phyloP scores from a whole-genome alignment of 306 rosid genomes.

The Malus sylvestris region DNA sequence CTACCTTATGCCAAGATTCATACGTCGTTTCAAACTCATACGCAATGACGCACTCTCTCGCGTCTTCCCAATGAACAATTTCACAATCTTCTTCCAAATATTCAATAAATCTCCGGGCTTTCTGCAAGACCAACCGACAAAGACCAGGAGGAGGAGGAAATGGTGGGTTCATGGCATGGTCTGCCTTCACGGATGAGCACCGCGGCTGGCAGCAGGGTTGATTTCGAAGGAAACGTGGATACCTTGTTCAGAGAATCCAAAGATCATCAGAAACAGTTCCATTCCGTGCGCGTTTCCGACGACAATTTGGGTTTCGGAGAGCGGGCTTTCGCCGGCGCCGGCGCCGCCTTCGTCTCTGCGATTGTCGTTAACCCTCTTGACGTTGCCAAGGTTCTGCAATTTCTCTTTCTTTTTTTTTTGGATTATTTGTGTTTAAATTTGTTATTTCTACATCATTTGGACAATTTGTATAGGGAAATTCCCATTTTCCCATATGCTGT shows the following conservation, averaged over 20 bases:
- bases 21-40: background rate
- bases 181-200: constrained; percentile 42
- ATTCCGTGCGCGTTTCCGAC: constrained; percentile 23
- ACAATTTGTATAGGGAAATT: background rate
- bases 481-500: background rate
- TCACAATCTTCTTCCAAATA: background rate
- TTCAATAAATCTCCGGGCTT: background rate
- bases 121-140: background rate
- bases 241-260: constrained; percentile 10
- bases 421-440: background rate
- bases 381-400: constrained; percentile 60
- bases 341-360: constrained; percentile 81
- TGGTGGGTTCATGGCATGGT: constrained; percentile 37
- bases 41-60: background rate
- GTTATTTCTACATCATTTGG: background rate
- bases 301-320: constrained; percentile 44
- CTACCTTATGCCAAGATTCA: constrained; percentile 38
- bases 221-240: constrained; percentile 29
- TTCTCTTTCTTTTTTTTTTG: background rate
- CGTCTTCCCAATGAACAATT: background rate
- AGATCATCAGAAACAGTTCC: background rate
- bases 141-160: background rate
- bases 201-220: constrained; percentile 32
- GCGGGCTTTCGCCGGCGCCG: constrained; percentile 69
- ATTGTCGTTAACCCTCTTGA: constrained; percentile 84